These are phyloP conservation scores for Eucalyptus fibrosa DNA, from an alignment of 345 rosid genomes.

Conservation along the genomic window DNA sequence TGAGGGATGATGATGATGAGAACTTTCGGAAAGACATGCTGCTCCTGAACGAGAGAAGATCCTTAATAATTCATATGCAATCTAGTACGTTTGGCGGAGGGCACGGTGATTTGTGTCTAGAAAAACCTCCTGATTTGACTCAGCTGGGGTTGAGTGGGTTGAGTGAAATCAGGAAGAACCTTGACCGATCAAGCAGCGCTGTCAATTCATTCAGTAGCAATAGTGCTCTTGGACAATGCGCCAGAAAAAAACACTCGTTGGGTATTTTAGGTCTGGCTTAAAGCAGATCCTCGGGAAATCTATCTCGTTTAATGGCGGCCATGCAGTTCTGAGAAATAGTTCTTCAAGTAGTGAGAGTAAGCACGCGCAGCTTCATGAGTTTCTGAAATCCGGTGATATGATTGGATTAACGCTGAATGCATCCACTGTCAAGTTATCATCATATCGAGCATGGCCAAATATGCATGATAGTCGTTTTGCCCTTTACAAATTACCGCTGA, in stretches of 20 bases:
- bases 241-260: slow-evolving; percentile 31
- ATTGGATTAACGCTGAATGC: slow-evolving; percentile 50
- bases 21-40: slow-evolving; percentile 24
- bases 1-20: slow-evolving; percentile 34
- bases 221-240: slow-evolving; percentile 13
- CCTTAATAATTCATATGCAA: slow-evolving; percentile 24
- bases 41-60: slow-evolving; percentile 42
- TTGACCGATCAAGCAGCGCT: slow-evolving; percentile 13
- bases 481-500: slow-evolving; percentile 60
- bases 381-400: slow-evolving; percentile 49
- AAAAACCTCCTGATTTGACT: slow-evolving; percentile 20
- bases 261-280: slow-evolving; percentile 34
- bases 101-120: slow-evolving; percentile 23
- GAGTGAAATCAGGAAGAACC: slow-evolving; percentile 24
- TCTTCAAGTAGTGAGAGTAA: slow-evolving; percentile 48
- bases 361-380: slow-evolving; percentile 38
- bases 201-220: slow-evolving; percentile 7
- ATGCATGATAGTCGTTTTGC: slow-evolving; percentile 71
- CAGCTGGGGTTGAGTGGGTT: slow-evolving; percentile 28
- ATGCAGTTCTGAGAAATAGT: slow-evolving; percentile 10
- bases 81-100: slow-evolving; percentile 29
- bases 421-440: slow-evolving; percentile 35
- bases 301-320: slow-evolving; percentile 15
- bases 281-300: slow-evolving; percentile 52
- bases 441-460: slow-evolving; percentile 78